These are phyloP conservation scores for Ensete glaucum DNA, from an alignment of 176 grass and related monocot genomes.

Conservation along the genomic window DNA sequence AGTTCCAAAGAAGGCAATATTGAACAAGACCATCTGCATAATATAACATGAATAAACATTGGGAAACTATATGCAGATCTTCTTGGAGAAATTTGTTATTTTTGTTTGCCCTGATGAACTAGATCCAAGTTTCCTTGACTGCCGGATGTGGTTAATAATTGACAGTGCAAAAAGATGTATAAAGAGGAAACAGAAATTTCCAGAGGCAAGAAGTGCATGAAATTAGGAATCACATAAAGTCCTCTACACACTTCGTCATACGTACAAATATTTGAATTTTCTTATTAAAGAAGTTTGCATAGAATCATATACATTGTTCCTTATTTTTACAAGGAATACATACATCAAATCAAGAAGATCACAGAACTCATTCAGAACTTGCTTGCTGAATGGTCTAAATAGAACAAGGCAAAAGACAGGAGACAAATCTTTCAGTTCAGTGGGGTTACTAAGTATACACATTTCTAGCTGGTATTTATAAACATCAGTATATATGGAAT, in stretches of 20 bases:
- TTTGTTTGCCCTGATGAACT: not conserved
- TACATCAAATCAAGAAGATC: not conserved
- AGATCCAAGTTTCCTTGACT: not conserved
- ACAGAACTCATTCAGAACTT: not conserved
- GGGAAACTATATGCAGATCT: constrained; percentile 5
- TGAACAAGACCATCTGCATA: constrained; percentile 82
- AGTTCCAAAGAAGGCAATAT: constrained; percentile 95
- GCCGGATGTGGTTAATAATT: not conserved
- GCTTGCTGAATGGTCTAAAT: not conserved
- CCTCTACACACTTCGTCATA: no score
- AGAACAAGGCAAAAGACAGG: not conserved
- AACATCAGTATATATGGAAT: not conserved
- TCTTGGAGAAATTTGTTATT: not conserved
- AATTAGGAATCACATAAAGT: not conserved
- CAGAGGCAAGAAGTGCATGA: not conserved
- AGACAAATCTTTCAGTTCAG: not conserved
- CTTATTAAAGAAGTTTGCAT: not conserved
- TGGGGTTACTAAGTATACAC: not conserved
- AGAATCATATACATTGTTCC: not conserved
- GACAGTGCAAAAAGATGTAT: not conserved
- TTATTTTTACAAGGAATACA: not conserved
- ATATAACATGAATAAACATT: constrained; percentile 12
- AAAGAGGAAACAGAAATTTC: not conserved
- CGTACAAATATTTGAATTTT: not conserved
- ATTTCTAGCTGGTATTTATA: not conserved